These are phyloP conservation scores for Phytopythium boreale DNA, from an alignment of 352 stramenopile genomes.

Conservation along the genomic window DNA sequence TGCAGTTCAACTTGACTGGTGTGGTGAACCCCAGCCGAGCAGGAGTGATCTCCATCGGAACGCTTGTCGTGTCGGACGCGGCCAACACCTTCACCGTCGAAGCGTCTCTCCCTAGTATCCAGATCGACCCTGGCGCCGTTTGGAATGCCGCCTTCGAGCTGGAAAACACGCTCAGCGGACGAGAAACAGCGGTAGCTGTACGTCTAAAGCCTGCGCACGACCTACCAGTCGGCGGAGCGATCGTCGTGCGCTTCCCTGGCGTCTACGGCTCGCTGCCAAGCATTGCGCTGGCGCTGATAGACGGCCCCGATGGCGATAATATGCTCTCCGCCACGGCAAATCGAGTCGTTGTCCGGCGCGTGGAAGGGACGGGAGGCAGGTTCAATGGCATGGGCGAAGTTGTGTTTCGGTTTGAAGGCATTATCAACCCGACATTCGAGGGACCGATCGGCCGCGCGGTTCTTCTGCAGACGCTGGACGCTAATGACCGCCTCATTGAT, in stretches of 20 bases:
- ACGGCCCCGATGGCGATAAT: slow-evolving; percentile 27
- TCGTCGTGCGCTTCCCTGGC: slow-evolving; percentile 46
- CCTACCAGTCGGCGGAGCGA: slow-evolving; percentile 33
- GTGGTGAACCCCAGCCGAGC: slow-evolving; percentile 24
- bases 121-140: slow-evolving; percentile 30
- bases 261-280: slow-evolving; percentile 32
- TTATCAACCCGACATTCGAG: slow-evolving; percentile 52
- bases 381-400: slow-evolving; percentile 24
- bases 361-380: slow-evolving; percentile 11
- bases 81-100: slow-evolving; percentile 5
- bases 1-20: slow-evolving; percentile 21
- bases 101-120: slow-evolving; percentile 18
- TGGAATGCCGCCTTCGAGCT: slow-evolving; percentile 21
- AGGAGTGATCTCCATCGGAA: slow-evolving; percentile 22
- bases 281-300: slow-evolving; percentile 18
- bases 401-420: slow-evolving; percentile 19
- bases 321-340: slow-evolving; percentile 17
- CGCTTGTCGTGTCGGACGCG: slow-evolving; percentile 20
- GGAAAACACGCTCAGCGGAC: slow-evolving; percentile 36
- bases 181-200: slow-evolving; percentile 25
- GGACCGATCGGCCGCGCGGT: slow-evolving; percentile 41
- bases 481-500: slow-evolving; percentile 38
- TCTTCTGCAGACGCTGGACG: slow-evolving; percentile 51
- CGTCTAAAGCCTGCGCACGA: slow-evolving; percentile 25
- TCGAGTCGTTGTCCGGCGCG: slow-evolving; percentile 18